Percentiles rank a stretch among this genome's conserved stretches.
Conservation (phyloP, 352 stramenopile species). For the Phytophthora colocasiae region DNA sequence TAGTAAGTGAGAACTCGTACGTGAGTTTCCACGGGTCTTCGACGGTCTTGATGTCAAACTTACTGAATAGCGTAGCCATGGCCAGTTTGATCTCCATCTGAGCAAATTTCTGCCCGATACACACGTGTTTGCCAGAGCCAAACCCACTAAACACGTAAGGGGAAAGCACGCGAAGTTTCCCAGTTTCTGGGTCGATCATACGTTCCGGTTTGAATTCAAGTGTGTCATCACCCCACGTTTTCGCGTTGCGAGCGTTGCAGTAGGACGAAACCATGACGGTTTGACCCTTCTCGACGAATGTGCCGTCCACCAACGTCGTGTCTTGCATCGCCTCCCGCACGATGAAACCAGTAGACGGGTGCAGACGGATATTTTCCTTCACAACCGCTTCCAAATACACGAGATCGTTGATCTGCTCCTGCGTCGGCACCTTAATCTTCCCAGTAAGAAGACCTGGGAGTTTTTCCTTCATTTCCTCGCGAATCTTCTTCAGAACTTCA, state of each 20-base stretch:
- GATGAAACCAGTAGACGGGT: constrained; percentile 65
- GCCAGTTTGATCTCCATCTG: constrained; percentile 71
- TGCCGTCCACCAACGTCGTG: constrained; percentile 41
- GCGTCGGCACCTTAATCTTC: constrained; percentile 37
- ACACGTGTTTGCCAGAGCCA: constrained; percentile 59
- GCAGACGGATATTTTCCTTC: constrained; percentile 71
- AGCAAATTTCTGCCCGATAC: constrained; percentile 61
- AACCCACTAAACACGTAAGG: constrained; percentile 50
- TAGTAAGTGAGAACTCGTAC: constrained; percentile 59
- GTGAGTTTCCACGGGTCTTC: constrained; percentile 52
- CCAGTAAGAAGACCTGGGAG: constrained; percentile 38
- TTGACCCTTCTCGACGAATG: constrained; percentile 34
- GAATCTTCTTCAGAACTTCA: constrained; percentile 56
- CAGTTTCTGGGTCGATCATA: constrained; percentile 54
- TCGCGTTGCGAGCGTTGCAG: constrained; percentile 40
- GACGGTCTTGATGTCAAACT: constrained; percentile 56
- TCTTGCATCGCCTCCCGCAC: constrained; percentile 50
- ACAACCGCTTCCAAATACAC: constrained; percentile 71
- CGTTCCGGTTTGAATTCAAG: constrained; percentile 68
- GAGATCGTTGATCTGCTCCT: constrained; percentile 55
- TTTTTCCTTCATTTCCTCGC: constrained; percentile 59
- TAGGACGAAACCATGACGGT: constrained; percentile 41
- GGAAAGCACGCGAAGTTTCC: constrained; percentile 39
- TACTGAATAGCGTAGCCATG: constrained; percentile 54
- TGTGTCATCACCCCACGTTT: constrained; percentile 57